These are phyloP conservation scores for Pythium coloratum DNA, from an alignment of 352 stramenopile genomes.

Conservation along the genomic window DNA sequence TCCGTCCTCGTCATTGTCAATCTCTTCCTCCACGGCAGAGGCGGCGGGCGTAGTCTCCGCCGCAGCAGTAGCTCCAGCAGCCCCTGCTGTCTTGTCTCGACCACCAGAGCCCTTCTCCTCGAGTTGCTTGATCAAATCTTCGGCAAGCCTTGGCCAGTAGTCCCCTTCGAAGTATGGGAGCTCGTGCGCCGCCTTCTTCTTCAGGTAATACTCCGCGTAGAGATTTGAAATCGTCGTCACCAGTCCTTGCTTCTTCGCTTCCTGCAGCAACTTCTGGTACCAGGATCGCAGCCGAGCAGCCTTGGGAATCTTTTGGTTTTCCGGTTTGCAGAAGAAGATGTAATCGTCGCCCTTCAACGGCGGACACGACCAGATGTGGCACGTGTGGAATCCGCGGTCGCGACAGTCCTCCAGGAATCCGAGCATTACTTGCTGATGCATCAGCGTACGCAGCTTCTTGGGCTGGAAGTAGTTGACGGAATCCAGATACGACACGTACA, in stretches of 20 bases:
- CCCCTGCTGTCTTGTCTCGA: conserved; percentile 20
- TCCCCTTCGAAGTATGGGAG: conserved; percentile 99
- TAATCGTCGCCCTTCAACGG: conserved; percentile 88
- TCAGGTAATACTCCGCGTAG: conserved; percentile 87
- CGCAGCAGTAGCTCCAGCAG: conserved; percentile 2
- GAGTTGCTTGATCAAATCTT: conserved; percentile 99
- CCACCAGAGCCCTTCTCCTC: conserved; percentile 87
- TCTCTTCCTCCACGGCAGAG: conserved; percentile 19
- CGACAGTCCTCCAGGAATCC: conserved; percentile 88
- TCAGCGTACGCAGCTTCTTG: conserved; percentile 85
- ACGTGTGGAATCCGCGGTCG: conserved; percentile 84
- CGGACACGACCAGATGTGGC: conserved; percentile 90
- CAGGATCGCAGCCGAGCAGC: conserved; percentile 80
- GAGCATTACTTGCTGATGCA: conserved; percentile 89
- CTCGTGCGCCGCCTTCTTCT: conserved; percentile 84
- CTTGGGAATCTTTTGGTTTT: conserved; percentile 91
- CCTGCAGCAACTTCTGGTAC: conserved; percentile 83
- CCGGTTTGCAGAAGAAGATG: conserved; percentile 90
- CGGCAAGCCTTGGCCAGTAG: conserved; percentile 97
- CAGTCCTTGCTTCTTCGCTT: conserved; percentile 80
- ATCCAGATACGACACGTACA: conserved; percentile 90
- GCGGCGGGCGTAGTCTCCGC: not conserved
- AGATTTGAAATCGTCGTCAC: conserved; percentile 84
- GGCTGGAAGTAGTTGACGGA: conserved; percentile 90
- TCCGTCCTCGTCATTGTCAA: conserved; percentile 23